Base-by-base conservation (phyloP, 2,329 filamentous ascomycete genomes). In the Botrytis deweyae region DNA sequence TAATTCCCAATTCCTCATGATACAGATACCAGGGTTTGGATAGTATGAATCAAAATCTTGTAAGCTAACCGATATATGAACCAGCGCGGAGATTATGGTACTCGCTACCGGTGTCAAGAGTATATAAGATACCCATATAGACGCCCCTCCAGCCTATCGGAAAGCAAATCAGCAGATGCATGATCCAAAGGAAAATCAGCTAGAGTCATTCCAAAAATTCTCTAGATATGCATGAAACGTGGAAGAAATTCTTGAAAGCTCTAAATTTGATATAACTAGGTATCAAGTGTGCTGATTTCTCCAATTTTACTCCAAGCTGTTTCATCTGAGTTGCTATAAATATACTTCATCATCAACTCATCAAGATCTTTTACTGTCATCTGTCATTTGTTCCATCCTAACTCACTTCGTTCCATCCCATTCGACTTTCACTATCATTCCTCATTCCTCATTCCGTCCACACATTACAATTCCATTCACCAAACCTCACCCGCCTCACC, bases 21-120 rank as follows among this genome's bases (percentile, higher is more conserved):
- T 25, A 49, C 7, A 49, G 20, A 25, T 12, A 52, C 0, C 1
- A 25, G 46, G 7, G 25, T 0, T 52, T 52, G 1, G 0, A 52
- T 52, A 14, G 22, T 52, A 25, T 25, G 0, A 25, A 12, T 25
- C 44, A 46, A 46, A 0, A 2, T 20, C 44, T 7, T 8, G 18
- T 8, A 44, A 44, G 16, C 42, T 20, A 20, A 20, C 42, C 1
- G 42, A 44, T 44, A 44, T 42, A 42, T 16, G 33, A 42, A 42
- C 40, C 14, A 42, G 10, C 40, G 12, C 40, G 12, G 40, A 42
- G 42, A 20, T 44, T 6, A 49, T 20, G 8, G 44, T 49, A 10
- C 46, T 49, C 9, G 22, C 46, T 49, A 12, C 22, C 22, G 4
- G 4, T 49, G 1, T 49, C 46, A 10, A 12, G 46, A 25, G 46